Evolutionary conservation across 108 stramenopile species (phyloP).

Genomic region (Bacterosira constricta): DNA sequence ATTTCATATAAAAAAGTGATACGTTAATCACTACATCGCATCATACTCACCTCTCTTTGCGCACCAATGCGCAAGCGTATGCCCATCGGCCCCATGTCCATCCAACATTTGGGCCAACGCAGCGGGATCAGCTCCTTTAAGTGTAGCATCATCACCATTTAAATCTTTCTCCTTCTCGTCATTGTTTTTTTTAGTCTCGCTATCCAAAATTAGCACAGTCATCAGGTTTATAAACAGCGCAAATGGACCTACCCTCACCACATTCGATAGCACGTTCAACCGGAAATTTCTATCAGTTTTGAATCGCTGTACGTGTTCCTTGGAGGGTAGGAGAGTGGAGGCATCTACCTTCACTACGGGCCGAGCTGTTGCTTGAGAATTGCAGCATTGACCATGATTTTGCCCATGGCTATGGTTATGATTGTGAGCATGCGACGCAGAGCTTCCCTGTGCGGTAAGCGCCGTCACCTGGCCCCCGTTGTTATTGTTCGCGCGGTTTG

Average conservation of each 20-base stretch:
- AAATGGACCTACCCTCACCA: constrained; percentile 39
- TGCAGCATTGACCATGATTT: constrained; percentile 24
- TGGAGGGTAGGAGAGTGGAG: constrained; percentile 50
- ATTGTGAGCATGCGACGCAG: constrained; percentile 23
- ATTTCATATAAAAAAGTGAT: background rate
- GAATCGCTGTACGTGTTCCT: constrained; percentile 49
- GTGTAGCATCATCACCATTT: background rate
- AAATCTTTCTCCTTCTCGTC: background rate
- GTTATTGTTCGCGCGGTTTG: too few relatives aligned
- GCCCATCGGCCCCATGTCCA: constrained; percentile 69
- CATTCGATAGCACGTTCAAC: constrained; percentile 35
- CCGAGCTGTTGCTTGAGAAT: constrained; percentile 1
- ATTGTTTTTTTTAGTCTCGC: constrained; percentile 3
- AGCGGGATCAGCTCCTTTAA: constrained; percentile 28
- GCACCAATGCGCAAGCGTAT: constrained; percentile 94
- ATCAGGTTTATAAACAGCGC: constrained; percentile 38
- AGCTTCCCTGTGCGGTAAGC: background rate
- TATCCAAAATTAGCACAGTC: constrained; percentile 9
- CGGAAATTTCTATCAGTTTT: constrained; percentile 36
- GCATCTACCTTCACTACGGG: constrained; percentile 39
- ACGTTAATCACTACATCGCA: constrained; percentile 9
- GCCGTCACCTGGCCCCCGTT: background rate
- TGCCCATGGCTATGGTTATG: constrained; percentile 29
- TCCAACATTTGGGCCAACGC: constrained; percentile 46
- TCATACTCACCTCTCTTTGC: constrained; percentile 76